Conservation (phyloP, 148 eudicot species). For the Fagopyrum tataricum region DNA sequence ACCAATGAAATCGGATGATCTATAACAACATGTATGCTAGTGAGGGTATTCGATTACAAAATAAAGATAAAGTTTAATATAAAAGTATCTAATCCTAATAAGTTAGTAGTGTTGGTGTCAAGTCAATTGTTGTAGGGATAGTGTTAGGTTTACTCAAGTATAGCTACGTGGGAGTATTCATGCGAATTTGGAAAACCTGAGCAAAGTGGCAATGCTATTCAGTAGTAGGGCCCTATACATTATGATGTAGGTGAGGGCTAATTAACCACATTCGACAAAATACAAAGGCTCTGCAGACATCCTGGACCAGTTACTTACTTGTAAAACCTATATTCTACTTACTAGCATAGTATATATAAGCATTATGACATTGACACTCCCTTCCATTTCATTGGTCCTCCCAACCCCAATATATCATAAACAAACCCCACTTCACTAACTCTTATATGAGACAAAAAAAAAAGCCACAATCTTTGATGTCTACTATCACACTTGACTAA, state of each 20-base stretch:
- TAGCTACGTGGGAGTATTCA: too few relatives aligned
- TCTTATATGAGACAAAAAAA: constrained; percentile 6
- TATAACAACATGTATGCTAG: too few relatives aligned
- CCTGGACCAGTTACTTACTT: constrained; percentile 1
- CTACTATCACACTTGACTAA: not conserved
- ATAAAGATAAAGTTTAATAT: too few relatives aligned
- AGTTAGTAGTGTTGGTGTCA: too few relatives aligned
- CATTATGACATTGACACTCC: constrained; percentile 8
- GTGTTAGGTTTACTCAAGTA: too few relatives aligned
- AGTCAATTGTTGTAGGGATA: too few relatives aligned
- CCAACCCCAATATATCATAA: not conserved
- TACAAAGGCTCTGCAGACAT: constrained; percentile 3
- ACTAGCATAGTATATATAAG: too few relatives aligned
- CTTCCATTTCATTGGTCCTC: not conserved
- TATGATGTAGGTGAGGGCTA: not conserved
- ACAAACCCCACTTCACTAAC: not conserved
- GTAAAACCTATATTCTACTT: not conserved
- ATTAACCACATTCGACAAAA: constrained; percentile 6
- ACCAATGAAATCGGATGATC: too few relatives aligned
- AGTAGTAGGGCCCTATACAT: not conserved
- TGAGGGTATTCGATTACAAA: too few relatives aligned
- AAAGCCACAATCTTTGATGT: constrained; percentile 2
- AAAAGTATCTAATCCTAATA: too few relatives aligned
- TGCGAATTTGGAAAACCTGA: not conserved
- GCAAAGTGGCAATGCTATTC: not conserved